Evolutionary conservation across 2,329 filamentous ascomycete genomes (phyloP).

Genomic region (Paracamarosporium sp.): DNA sequence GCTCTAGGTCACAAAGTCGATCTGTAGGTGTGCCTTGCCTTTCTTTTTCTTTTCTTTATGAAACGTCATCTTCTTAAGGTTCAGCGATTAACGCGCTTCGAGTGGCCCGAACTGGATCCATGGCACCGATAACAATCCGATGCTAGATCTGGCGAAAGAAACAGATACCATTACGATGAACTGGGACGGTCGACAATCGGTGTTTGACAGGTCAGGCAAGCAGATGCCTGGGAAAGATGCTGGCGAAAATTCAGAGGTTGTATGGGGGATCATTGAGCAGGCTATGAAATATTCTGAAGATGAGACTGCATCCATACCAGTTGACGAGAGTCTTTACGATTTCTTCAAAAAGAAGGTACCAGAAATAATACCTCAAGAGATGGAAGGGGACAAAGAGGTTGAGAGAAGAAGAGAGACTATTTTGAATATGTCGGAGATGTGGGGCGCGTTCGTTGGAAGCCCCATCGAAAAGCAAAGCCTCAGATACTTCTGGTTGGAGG

Average conservation of each 20-base stretch:
- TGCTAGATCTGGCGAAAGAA: slow-evolving; percentile 68
- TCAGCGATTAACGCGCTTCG: background rate
- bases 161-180: slow-evolving; percentile 63
- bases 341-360: slow-evolving; percentile 61
- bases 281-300: slow-evolving; percentile 72
- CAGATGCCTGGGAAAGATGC: slow-evolving; percentile 54
- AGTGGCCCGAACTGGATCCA: slow-evolving; percentile 84
- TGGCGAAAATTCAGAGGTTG: slow-evolving; percentile 53
- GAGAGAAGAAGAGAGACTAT: slow-evolving; percentile 56
- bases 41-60: background rate
- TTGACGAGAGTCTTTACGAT: slow-evolving; percentile 61
- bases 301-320: slow-evolving; percentile 59
- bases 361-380: slow-evolving; percentile 45
- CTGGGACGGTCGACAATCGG: slow-evolving; percentile 61
- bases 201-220: slow-evolving; percentile 65
- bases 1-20: slow-evolving; percentile 61
- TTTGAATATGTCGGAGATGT: slow-evolving; percentile 66
- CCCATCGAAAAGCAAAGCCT: slow-evolving; percentile 70
- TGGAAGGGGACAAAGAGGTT: slow-evolving; percentile 46
- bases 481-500: slow-evolving; percentile 80
- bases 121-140: slow-evolving; percentile 73
- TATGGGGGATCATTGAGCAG: slow-evolving; percentile 73
- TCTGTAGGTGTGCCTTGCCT: slow-evolving; percentile 53
- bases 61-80: background rate
- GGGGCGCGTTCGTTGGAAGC: slow-evolving; percentile 75